Base-by-base conservation (phyloP, 1,139 yeast genomes). In the Scheffersomyces cryptocercus region DNA sequence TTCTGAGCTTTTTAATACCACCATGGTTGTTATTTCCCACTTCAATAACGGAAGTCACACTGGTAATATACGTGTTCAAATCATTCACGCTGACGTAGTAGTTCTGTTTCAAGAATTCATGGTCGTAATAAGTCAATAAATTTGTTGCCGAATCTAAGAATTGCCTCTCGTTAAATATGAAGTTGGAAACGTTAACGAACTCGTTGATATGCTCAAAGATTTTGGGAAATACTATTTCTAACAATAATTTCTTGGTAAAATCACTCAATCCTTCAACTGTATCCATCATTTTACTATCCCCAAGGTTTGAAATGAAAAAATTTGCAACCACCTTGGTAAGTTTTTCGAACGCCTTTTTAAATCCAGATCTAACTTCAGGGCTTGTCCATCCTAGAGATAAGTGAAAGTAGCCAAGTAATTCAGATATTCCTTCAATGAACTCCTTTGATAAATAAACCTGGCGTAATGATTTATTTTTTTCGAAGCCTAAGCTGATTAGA, bases 361-460 rank as follows among this genome's bases (percentile, higher is more conserved):
- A 64, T 32, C 55, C 56, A 5, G 42, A 38, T 4, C 41, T 40
- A 4, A 61, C 44, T 4, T 60, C 62, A 2, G 45, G 28, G 6
- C 43, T 40, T 7, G 48, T 38, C 71, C 73, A 67, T 9, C 54
- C 53, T 5, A 61, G 40, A 3, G 67, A 55, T 13, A 70, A 46
- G 33, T 60, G 59, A 10, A 73, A 50, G 40, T 70, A 66, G 0
- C 73, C 75, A 26, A 72, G 48, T 15, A 73, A 51, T 44, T 72
- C 77, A 50, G 70, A 65, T 0, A 65, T 52, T 1, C 78, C 74
- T 44, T 73, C 77, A 3, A 73, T 47, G 65, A 73, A 73, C 6
- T 62, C 68, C 39, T 62, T 64, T 8, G 62, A 54, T 9, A 52
- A 44, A 41, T 65, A 72, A 38, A 64, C 63, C 1, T 39, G 36